These are phyloP conservation scores for Arxiozyma bovina DNA, from an alignment of 1,139 yeast species.

Conservation along the genomic window DNA sequence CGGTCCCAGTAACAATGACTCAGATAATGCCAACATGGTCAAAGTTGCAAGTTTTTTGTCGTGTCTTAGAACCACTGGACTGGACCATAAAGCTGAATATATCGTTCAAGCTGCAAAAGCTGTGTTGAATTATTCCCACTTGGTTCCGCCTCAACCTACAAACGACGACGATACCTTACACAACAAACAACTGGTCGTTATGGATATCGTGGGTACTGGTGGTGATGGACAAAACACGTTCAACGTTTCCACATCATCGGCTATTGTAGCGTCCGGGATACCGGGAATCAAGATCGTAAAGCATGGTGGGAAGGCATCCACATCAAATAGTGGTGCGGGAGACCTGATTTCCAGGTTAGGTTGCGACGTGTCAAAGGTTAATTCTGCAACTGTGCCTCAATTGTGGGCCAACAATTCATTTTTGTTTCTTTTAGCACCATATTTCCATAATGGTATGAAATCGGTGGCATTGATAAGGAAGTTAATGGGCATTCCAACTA, in stretches of 20 bases:
- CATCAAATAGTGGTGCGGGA: conserved; percentile 89
- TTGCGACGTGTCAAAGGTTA: conserved; percentile 63
- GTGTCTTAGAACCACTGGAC: conserved; percentile 58
- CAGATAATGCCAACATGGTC: conserved; percentile 20
- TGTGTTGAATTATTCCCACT: conserved; percentile 52
- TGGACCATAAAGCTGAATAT: conserved; percentile 75
- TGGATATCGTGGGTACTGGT: conserved; percentile 95
- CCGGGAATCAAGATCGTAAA: conserved; percentile 66
- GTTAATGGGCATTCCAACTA: conserved; percentile 78
- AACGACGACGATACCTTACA: background rate
- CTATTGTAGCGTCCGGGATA: conserved; percentile 89
- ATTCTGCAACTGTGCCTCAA: conserved; percentile 52
- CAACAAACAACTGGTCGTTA: conserved; percentile 36
- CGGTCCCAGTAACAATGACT: conserved; percentile 1
- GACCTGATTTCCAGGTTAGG: conserved; percentile 74
- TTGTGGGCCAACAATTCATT: conserved; percentile 49
- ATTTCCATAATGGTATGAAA: conserved; percentile 91
- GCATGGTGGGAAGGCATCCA: conserved; percentile 95
- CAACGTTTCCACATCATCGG: conserved; percentile 90
- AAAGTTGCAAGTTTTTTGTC: conserved; percentile 76
- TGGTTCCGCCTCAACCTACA: conserved; percentile 29
- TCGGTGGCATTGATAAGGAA: conserved; percentile 70
- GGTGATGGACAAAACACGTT: conserved; percentile 97
- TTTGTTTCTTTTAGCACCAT: conserved; percentile 83
- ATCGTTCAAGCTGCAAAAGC: conserved; percentile 81